Evolutionary conservation across 73 alveolate species (phyloP).

Genomic region (Paramecium pentaurelia): DNA sequence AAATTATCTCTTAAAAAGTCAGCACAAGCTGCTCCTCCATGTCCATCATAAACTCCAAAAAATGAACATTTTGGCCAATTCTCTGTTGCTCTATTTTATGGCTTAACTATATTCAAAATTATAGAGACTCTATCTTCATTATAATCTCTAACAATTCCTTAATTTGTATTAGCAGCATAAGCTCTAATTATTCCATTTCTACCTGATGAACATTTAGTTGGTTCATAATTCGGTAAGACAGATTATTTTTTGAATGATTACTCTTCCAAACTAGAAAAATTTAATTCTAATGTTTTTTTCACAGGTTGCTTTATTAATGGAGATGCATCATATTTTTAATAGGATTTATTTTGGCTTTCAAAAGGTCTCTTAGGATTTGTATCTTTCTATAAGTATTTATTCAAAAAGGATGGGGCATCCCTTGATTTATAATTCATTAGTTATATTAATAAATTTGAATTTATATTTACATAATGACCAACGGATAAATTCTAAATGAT

Average conservation of each 20-base stretch:
- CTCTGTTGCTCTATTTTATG: conserved; percentile 63
- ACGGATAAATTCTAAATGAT: background rate
- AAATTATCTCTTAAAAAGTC: conserved; percentile 92
- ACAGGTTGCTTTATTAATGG: background rate
- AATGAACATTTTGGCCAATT: conserved; percentile 93
- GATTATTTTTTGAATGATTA: background rate
- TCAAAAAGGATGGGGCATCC: conserved; percentile 1
- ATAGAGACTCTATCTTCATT: conserved; percentile 97
- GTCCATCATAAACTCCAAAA: conserved; percentile 99
- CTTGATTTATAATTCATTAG: background rate
- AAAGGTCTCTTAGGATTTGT: background rate
- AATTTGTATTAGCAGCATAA: conserved; percentile 95
- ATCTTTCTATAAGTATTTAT: background rate
- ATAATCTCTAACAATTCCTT: conserved; percentile 93
- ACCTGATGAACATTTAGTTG: conserved; percentile 85
- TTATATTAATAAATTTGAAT: background rate
- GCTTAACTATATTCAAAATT: conserved; percentile 79
- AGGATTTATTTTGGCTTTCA: background rate
- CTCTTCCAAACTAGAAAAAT: background rate
- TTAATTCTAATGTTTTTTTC: background rate
- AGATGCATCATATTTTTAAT: conserved; percentile 5
- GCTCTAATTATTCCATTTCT: conserved; percentile 85
- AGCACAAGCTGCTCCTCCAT: conserved; percentile 97
- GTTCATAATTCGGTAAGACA: conserved; percentile 55
- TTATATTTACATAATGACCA: background rate